Conservation (phyloP, 768 basidiomycete species). For the Pleurotus tuoliensis region DNA sequence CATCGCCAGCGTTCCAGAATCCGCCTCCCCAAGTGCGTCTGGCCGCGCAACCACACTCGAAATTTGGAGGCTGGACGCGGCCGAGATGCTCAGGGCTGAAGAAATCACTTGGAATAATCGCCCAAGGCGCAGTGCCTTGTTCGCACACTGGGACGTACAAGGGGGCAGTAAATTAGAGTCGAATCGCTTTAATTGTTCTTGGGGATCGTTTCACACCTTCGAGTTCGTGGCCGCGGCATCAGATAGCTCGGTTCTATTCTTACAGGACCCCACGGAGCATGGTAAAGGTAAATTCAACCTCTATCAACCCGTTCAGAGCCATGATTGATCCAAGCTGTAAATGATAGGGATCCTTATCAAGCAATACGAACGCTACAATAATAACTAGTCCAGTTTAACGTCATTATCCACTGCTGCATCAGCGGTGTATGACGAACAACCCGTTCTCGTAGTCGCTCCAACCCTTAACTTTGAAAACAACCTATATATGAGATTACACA, state of each 20-base stretch:
- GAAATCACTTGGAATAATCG: background rate
- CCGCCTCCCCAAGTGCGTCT: background rate
- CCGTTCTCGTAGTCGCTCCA: no score
- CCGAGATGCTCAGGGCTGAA: background rate
- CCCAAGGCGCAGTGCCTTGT: background rate
- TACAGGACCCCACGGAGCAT: constrained; percentile 6
- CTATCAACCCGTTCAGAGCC: background rate
- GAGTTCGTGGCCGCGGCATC: background rate
- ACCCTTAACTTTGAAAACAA: no score
- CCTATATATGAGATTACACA: no score
- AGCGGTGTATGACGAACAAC: no score
- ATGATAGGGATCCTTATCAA: constrained; percentile 2
- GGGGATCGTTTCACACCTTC: constrained; percentile 6
- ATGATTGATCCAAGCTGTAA: background rate
- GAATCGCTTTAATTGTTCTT: background rate
- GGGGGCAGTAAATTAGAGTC: constrained; percentile 1
- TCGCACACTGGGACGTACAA: background rate
- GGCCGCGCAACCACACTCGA: background rate
- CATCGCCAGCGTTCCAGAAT: background rate
- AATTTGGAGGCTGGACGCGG: constrained; percentile 1
- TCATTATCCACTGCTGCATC: no score
- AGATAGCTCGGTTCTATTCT: background rate
- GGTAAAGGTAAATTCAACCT: background rate
- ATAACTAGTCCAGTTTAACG: no score
- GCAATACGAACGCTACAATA: background rate